Evolutionary conservation across 2,329 filamentous ascomycete genomes (phyloP).

Genomic region (Penicillium sp.): DNA sequence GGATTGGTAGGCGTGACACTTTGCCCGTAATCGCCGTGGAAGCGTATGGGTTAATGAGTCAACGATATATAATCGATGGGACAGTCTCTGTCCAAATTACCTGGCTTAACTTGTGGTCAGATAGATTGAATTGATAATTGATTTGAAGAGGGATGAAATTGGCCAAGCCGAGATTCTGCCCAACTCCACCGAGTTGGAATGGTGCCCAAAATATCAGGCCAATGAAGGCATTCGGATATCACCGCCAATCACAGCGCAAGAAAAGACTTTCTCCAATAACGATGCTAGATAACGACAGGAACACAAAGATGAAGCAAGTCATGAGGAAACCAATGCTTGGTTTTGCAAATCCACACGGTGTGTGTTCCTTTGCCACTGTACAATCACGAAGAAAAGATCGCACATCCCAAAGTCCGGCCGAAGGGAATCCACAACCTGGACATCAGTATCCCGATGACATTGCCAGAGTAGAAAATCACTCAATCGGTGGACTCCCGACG

Average conservation of each 20-base stretch:
- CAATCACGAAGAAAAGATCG: too few species aligned
- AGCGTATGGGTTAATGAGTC: not conserved
- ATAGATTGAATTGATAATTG: not conserved
- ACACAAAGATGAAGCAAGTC: too few species aligned
- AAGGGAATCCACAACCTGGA: too few species aligned
- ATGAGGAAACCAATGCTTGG: too few species aligned
- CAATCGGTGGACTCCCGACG: too few species aligned
- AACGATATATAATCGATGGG: not conserved
- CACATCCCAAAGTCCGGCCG: too few species aligned
- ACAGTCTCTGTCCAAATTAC: not conserved
- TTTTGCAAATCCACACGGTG: too few species aligned
- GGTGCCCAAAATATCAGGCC: not conserved
- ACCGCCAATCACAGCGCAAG: not conserved
- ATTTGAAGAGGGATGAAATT: not conserved
- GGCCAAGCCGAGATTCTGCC: constrained; percentile 1
- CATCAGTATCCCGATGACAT: too few species aligned
- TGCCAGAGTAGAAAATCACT: too few species aligned
- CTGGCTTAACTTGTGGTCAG: not conserved
- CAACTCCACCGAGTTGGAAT: not conserved
- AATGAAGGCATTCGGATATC: not conserved
- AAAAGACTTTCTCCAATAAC: not conserved
- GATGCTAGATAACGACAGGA: too few species aligned
- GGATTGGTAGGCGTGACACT: not conserved
- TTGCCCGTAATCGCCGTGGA: not conserved
- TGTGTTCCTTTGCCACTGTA: too few species aligned